Percentiles rank a stretch among this genome's conserved stretches.
Evolutionary conservation across 768 basidiomycete species (phyloP).

Genomic region (Leccinum broughii): DNA sequence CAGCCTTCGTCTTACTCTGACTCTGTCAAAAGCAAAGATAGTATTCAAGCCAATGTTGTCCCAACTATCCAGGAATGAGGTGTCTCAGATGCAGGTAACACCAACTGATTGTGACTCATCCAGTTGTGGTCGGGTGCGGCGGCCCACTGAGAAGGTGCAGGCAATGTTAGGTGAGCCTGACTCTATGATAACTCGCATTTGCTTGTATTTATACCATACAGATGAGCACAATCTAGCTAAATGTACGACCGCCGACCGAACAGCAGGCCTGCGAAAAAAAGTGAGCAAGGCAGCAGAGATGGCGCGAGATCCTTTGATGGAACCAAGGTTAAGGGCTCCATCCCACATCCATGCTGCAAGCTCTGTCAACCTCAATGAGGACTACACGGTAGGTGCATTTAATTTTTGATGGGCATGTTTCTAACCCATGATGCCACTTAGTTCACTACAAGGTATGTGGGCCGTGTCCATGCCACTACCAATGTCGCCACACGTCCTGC

Average conservation of each 20-base stretch:
- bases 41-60: background rate
- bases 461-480: too few relatives aligned
- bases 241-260: background rate
- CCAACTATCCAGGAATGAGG: background rate
- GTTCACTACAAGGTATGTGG: too few relatives aligned
- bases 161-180: background rate
- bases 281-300: background rate
- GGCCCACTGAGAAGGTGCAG: background rate
- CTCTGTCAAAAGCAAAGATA: too few relatives aligned
- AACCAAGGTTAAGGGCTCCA: too few relatives aligned
- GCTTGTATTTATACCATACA: background rate
- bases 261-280: background rate
- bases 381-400: too few relatives aligned
- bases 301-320: background rate
- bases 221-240: background rate
- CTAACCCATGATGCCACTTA: too few relatives aligned
- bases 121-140: background rate
- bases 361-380: too few relatives aligned
- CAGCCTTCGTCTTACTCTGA: too few relatives aligned
- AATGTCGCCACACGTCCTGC: too few relatives aligned
- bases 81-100: background rate
- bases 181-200: too few relatives aligned
- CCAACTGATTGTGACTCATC: background rate
- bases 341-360: too few relatives aligned
- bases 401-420: too few relatives aligned